Percentiles rank a stretch among this genome's conserved stretches.
Evolutionary conservation across 1,284 basidiomycete species (phyloP).

Genomic region (Cryptococcus sp.): DNA sequence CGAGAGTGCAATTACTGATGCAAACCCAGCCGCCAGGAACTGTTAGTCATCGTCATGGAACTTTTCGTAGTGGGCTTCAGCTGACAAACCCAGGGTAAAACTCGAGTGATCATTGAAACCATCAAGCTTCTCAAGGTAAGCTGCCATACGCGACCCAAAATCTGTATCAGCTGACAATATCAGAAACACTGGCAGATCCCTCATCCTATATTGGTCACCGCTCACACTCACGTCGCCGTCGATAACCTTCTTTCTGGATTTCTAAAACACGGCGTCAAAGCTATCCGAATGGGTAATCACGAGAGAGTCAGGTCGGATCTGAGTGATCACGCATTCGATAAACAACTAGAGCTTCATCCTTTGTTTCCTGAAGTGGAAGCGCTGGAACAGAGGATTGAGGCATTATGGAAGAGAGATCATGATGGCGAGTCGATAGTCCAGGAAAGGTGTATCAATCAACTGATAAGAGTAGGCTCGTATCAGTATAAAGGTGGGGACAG

Average conservation of each 20-base stretch:
- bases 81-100: slow-evolving; percentile 58
- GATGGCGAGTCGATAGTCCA: background rate
- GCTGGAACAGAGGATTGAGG: slow-evolving; percentile 19
- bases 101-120: slow-evolving; percentile 81
- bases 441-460: no score
- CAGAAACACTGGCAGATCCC: slow-evolving; percentile 73
- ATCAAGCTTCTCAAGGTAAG: slow-evolving; percentile 72
- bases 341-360: slow-evolving; percentile 61
- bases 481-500: no score
- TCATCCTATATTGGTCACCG: slow-evolving; percentile 79
- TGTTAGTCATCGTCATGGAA: background rate
- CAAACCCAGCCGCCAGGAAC: slow-evolving; percentile 81
- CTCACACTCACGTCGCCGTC: slow-evolving; percentile 92
- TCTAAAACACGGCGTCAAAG: slow-evolving; percentile 58
- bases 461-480: no score
- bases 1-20: slow-evolving; percentile 1
- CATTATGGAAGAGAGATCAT: slow-evolving; percentile 15
- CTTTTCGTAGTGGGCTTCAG: background rate
- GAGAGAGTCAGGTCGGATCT: slow-evolving; percentile 61
- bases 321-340: slow-evolving; percentile 60
- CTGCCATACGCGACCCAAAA: no score
- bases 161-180: background rate
- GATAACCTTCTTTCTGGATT: slow-evolving; percentile 79
- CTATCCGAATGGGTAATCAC: slow-evolving; percentile 68
- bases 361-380: slow-evolving; percentile 52